phyloP scores from a whole-genome alignment of 1,284 basidiomycete genomes.

The Trametes polyzona region DNA sequence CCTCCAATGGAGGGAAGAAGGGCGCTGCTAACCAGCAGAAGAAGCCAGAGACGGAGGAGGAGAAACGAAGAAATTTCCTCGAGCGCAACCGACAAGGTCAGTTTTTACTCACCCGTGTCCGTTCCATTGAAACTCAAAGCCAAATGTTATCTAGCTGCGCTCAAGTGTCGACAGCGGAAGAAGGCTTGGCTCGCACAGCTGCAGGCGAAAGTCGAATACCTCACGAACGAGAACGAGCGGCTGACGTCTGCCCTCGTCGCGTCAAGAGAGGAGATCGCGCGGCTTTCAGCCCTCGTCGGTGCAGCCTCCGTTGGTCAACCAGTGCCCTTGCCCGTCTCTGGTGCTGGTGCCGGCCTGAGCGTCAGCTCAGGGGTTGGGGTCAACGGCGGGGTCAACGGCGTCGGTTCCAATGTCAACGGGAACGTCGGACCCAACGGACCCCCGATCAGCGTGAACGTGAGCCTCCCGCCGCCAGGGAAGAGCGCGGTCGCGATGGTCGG shows the following conservation, averaged over 20 bases:
- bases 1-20: constrained; percentile 29
- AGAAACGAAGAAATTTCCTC: constrained; percentile 92
- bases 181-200: constrained; percentile 96
- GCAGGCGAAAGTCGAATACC: constrained; percentile 91
- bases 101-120: constrained; percentile 20
- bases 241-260: constrained; percentile 77
- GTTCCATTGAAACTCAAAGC: constrained; percentile 5
- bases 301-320: constrained; percentile 52
- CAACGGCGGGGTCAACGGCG: constrained; percentile 35
- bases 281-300: constrained; percentile 72
- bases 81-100: constrained; percentile 93
- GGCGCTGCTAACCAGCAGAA: constrained; percentile 43
- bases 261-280: constrained; percentile 80
- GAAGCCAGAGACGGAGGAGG: constrained; percentile 93
- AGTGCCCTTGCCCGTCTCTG: constrained; percentile 28
- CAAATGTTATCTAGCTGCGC: constrained; percentile 66
- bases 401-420: constrained; percentile 18
- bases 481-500: constrained; percentile 33
- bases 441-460: constrained; percentile 51
- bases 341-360: constrained; percentile 10
- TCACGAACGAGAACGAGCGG: constrained; percentile 93
- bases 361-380: constrained; percentile 17
- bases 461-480: constrained; percentile 37
- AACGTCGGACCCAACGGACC: constrained; percentile 30
- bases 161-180: constrained; percentile 98